These are phyloP conservation scores for Lanzia echinophila DNA, from an alignment of 2,329 filamentous ascomycete genomes.

Conservation along the genomic window DNA sequence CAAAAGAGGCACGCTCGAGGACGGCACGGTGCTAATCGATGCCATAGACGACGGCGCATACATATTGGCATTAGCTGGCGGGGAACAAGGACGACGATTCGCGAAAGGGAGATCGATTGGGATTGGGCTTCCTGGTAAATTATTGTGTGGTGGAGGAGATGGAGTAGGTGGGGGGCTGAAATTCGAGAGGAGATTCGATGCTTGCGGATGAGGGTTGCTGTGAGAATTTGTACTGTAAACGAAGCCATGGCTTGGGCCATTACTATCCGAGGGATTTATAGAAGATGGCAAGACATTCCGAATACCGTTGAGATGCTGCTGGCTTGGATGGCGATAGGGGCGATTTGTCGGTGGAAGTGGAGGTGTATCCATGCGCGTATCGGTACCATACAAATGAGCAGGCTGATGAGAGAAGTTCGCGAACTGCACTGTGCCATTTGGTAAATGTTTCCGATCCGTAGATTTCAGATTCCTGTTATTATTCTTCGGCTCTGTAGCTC, in stretches of 20 bases:
- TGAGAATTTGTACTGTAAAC: neutral
- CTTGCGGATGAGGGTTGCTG: no score
- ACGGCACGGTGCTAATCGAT: neutral
- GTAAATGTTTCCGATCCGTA: no score
- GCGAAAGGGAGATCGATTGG: neutral
- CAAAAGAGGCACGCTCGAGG: no score
- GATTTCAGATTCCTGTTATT: no score
- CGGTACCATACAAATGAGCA: neutral
- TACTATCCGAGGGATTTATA: neutral
- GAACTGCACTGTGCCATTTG: neutral
- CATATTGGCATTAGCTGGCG: neutral
- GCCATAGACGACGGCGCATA: neutral
- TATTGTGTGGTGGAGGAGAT: neutral
- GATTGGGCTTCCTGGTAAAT: neutral
- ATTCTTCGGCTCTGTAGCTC: no score
- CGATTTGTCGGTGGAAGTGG: neutral
- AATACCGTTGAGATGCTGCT: neutral
- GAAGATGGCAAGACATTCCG: neutral
- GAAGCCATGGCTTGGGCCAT: neutral
- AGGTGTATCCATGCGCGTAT: neutral
- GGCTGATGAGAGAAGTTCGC: neutral
- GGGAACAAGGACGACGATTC: neutral
- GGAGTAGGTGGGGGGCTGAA: neutral
- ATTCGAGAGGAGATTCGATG: no score
- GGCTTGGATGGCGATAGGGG: slow-evolving; percentile 6